These are phyloP conservation scores for Lipomyces yarrowii DNA, from an alignment of 1,139 yeast species.

Conservation along the genomic window DNA sequence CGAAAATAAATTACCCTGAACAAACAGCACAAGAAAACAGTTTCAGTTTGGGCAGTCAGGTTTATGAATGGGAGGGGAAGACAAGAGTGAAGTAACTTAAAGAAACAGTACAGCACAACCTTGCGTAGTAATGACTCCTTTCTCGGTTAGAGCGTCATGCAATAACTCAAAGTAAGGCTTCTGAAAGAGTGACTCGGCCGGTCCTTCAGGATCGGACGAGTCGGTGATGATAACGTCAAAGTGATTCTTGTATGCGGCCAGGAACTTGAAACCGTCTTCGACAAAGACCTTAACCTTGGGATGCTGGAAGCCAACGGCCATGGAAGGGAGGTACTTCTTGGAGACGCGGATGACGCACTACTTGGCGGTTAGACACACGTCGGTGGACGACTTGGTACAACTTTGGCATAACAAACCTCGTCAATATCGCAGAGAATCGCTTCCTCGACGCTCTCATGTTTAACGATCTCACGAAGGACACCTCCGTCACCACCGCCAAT, in stretches of 20 bases:
- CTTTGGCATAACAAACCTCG: conserved; percentile 53
- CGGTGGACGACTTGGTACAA: not conserved
- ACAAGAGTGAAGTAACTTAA: not conserved
- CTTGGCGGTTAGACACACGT: not conserved
- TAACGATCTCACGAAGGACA: conserved; percentile 79
- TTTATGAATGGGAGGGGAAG: not conserved
- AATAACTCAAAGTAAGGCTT: conserved; percentile 76
- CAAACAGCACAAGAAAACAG: conserved; percentile 6
- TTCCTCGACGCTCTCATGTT: conserved; percentile 67
- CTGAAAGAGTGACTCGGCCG: conserved; percentile 92
- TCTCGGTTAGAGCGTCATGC: conserved; percentile 62
- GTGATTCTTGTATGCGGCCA: conserved; percentile 55
- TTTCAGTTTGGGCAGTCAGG: not conserved
- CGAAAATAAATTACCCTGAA: not conserved
- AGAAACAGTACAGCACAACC: conserved; percentile 48
- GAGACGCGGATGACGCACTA: conserved; percentile 67
- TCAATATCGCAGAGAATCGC: conserved; percentile 91
- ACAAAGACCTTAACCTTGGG: conserved; percentile 73
- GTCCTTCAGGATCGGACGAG: conserved; percentile 97
- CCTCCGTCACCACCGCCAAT: conserved; percentile 98
- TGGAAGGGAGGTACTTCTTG: conserved; percentile 72
- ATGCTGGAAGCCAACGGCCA: conserved; percentile 74
- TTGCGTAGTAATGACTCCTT: conserved; percentile 88
- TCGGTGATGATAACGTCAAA: conserved; percentile 93
- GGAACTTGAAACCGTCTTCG: conserved; percentile 86